phyloP scores from a whole-genome alignment of 2,329 filamentous ascomycete species.

The Chaetomium strumarium region DNA sequence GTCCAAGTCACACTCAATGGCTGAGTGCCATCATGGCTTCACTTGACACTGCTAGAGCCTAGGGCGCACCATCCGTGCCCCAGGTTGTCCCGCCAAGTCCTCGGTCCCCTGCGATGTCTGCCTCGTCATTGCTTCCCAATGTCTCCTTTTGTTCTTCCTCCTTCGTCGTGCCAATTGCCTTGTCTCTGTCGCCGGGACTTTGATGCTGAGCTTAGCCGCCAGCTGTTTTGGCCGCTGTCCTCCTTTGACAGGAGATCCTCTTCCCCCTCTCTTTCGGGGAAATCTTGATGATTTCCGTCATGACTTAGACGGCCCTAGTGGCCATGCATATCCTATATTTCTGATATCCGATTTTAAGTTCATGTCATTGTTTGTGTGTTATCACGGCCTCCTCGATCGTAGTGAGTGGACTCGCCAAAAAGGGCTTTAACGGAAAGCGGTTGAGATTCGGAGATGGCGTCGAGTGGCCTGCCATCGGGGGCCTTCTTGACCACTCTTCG shows the following conservation, averaged over 20 bases:
- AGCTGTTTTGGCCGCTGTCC: conserved; percentile 16
- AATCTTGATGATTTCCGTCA: conserved; percentile 35
- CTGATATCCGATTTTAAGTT: conserved; percentile 26
- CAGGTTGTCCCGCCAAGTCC: background rate
- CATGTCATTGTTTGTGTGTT: conserved; percentile 26
- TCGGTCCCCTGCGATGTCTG: background rate
- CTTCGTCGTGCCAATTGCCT: conserved; percentile 22
- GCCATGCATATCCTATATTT: conserved; percentile 29
- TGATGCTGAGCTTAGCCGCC: conserved; percentile 27
- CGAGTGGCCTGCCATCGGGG: conserved; percentile 38
- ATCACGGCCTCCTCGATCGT: conserved; percentile 26
- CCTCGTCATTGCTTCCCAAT: conserved; percentile 18
- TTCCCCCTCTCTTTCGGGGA: conserved; percentile 18
- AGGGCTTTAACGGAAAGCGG: conserved; percentile 8
- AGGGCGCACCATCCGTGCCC: background rate
- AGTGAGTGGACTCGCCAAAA: conserved; percentile 42
- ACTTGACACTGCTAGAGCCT: background rate
- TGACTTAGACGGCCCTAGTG: conserved; percentile 36
- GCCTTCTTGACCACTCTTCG: conserved; percentile 45
- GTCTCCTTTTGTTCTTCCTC: conserved; percentile 17
- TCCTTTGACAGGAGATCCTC: conserved; percentile 21
- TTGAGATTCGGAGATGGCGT: conserved; percentile 35
- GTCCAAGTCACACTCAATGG: background rate
- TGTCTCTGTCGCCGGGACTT: conserved; percentile 25
- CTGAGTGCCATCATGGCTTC: conserved; percentile 2